Evolutionary conservation across 192 early-diverging fungal species (phyloP).

Genomic region (Coemansia sp.): DNA sequence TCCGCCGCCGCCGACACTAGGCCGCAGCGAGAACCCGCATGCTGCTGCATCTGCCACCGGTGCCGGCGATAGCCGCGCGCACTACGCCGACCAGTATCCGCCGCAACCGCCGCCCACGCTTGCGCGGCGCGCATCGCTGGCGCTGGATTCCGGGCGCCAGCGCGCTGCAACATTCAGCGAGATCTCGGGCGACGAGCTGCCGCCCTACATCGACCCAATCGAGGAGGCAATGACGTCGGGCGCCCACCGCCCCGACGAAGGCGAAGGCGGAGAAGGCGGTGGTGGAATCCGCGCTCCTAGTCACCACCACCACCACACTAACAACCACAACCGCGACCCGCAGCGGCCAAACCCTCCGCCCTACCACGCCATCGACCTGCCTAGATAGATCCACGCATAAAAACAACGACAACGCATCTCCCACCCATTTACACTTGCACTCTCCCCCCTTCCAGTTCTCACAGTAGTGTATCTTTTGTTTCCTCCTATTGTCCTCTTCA

Average conservation of each 20-base stretch:
- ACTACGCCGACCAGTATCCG: neutral
- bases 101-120: slow-evolving; percentile 5
- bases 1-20: neutral
- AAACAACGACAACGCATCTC: neutral
- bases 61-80: neutral
- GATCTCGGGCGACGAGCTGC: slow-evolving; percentile 38
- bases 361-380: slow-evolving; percentile 27
- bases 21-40: neutral
- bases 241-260: neutral
- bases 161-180: slow-evolving; percentile 43
- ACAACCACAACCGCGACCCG: neutral
- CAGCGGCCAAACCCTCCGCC: slow-evolving; percentile 30
- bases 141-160: slow-evolving; percentile 11
- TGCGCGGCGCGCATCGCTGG: neutral
- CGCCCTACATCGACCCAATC: slow-evolving; percentile 51
- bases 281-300: neutral
- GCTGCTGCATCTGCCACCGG: neutral
- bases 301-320: neutral
- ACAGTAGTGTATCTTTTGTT: too few relatives aligned
- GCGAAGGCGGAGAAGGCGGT: neutral
- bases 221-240: slow-evolving; percentile 38
- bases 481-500: too few relatives aligned
- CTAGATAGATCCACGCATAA: neutral
- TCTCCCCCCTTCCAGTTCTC: neutral
- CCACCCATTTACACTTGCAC: neutral